These are phyloP conservation scores for Cyphellophora attinorum DNA, from an alignment of 2,329 filamentous ascomycete species.

Conservation along the genomic window DNA sequence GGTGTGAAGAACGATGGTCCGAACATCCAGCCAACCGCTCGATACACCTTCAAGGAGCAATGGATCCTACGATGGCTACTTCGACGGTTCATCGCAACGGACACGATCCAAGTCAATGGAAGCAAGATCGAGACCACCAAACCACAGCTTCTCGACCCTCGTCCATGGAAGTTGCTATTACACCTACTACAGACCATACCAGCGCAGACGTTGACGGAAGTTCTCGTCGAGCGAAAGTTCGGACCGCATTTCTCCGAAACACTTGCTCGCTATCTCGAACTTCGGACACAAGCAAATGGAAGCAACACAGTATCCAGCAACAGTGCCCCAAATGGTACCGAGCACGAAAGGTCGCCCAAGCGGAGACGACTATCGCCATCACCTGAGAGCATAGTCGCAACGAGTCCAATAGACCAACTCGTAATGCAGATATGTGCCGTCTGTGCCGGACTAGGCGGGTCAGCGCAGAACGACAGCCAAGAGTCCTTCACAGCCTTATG, in stretches of 20 bases:
- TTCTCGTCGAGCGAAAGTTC: slow-evolving; percentile 16
- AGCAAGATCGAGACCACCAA: neutral
- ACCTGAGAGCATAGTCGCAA: neutral
- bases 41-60: slow-evolving; percentile 43
- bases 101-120: neutral
- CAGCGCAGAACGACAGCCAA: too few species aligned
- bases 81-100: neutral
- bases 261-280: neutral
- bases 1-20: neutral
- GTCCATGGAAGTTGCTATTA: slow-evolving; percentile 14
- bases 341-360: slow-evolving; percentile 23
- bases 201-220: slow-evolving; percentile 8
- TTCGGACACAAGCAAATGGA: too few species aligned
- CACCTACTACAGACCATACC: slow-evolving; percentile 10
- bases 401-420: too few species aligned
- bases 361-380: slow-evolving; percentile 26
- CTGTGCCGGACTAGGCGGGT: too few species aligned
- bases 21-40: slow-evolving; percentile 22
- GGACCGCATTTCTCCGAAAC: neutral
- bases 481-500: too few species aligned
- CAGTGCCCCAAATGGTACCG: neutral
- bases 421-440: too few species aligned
- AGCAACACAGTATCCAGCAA: neutral
- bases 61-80: slow-evolving; percentile 57
- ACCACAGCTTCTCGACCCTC: neutral